Percentiles rank a stretch among this genome's conserved stretches.
phyloP scores from a whole-genome alignment of 352 stramenopile species.

The Pythium dissotocum region DNA sequence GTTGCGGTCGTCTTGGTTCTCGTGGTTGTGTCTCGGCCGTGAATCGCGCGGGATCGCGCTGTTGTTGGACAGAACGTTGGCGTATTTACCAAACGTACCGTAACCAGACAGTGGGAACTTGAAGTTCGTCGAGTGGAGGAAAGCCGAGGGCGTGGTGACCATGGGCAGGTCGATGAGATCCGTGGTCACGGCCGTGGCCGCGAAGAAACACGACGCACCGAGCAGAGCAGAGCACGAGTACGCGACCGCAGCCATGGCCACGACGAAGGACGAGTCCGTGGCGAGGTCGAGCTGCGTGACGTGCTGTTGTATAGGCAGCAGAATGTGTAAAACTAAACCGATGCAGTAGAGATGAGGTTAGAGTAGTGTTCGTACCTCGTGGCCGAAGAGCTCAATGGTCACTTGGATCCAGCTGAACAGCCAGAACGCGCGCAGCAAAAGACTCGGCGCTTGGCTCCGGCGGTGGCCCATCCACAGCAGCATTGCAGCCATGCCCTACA shows the following conservation, averaged over 20 bases:
- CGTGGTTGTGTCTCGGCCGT: not conserved
- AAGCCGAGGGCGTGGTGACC: constrained; percentile 59
- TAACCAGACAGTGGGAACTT: constrained; percentile 48
- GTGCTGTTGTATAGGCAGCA: constrained; percentile 12
- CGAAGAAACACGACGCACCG: constrained; percentile 49
- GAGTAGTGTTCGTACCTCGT: constrained; percentile 26
- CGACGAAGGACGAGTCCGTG: constrained; percentile 12
- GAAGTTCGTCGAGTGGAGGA: constrained; percentile 48
- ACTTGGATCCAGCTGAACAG: constrained; percentile 52
- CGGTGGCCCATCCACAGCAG: constrained; percentile 82
- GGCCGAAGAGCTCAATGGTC: constrained; percentile 45
- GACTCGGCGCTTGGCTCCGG: constrained; percentile 53
- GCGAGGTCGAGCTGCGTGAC: constrained; percentile 23
- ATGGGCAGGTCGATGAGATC: constrained; percentile 52
- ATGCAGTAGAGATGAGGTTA: not conserved
- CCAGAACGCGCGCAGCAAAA: constrained; percentile 64
- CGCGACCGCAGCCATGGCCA: constrained; percentile 34
- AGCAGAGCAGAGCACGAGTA: constrained; percentile 49
- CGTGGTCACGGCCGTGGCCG: constrained; percentile 47
- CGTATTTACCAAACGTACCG: constrained; percentile 55
- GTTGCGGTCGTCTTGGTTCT: constrained; percentile 6
- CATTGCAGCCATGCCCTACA: constrained; percentile 7
- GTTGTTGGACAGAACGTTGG: constrained; percentile 16
- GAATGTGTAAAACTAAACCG: not conserved
- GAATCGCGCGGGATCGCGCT: not conserved